Base-by-base conservation (phyloP, 2,329 filamentous ascomycete species). In the Colletotrichum horii region DNA sequence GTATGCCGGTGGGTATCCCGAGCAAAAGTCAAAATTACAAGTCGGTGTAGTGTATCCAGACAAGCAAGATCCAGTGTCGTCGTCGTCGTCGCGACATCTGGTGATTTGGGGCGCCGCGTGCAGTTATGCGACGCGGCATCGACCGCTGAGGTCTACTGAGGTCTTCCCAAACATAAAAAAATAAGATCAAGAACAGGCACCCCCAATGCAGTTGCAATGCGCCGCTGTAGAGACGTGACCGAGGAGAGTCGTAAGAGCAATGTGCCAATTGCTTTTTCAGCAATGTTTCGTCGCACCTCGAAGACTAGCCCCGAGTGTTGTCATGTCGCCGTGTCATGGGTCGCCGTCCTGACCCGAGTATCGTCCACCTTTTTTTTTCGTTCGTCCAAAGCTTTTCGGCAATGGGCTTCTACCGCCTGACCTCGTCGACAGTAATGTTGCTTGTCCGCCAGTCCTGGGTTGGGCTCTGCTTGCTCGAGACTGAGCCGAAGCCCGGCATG, bases 401-500 rank as follows among this genome's bases (percentile, higher is more conserved):
- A 26, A 64, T 19, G 8, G 36, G 24, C 24, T 32, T 55, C 62
- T 76, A 76, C 36, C 71, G 74, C n/a, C 67, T 68, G 28, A 78
- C 66, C 76, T 78, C 75, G n/a, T 71, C 77, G 66, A 78, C 78
- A 67, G 76, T 80, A 48, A 77, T 75, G 28, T 72, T 72, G 82
- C 84, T 86, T 74, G 83, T 80, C 76, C 87, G 84, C 83, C 88
- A 88, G 77, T 89, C 84, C 28, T 84, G 79, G 15, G 82, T 79
- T 24, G 82, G 79, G 77, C 79, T 82, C 69, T 84, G 82, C 82
- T 84, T 84, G 56, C 79, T 81, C 61, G 78, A 74, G n/a, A 48
- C 43, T 14, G 86, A 87, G 48, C 88, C 88, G 71, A 92, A 91
- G 61, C 88, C 87, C 5, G 90, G 87, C 83, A 92, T 90, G 30